Evolutionary conservation across 352 stramenopile genomes (phyloP), one percentile per base, ranked within the genome.

Genomic region (Pythium biforme): DNA sequence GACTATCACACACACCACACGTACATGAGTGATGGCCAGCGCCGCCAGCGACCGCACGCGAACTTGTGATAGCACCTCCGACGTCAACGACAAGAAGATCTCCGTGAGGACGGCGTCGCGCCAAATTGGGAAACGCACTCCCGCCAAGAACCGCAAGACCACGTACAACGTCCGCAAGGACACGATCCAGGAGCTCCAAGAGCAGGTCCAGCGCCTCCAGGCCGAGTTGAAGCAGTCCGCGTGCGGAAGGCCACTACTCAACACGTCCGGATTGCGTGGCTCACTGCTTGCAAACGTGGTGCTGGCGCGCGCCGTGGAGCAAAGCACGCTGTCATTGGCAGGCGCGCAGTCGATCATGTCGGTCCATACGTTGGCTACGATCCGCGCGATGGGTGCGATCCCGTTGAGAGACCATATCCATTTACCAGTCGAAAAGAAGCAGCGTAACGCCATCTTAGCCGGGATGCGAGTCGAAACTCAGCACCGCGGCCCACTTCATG

Each of bases 91-190:
- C n/a, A n/a, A n/a, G n/a, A n/a, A n/a, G n/a, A n/a, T n/a, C n/a
- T n/a, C n/a, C n/a, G n/a, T n/a, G n/a, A n/a, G n/a, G n/a, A n/a
- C n/a, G n/a, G n/a, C n/a, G n/a, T n/a, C n/a, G n/a, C n/a, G n/a
- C n/a, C n/a, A n/a, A n/a, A n/a, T n/a, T n/a, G n/a, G n/a, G 14
- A 22, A 15, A 17, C 37, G 59, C 22, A 29, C n/a, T 7, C 37
- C 50, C 17, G 19, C 37, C 10, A 62, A 62, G 53, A 62, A 57
- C 20, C 45, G 31, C 45, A 68, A 68, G 46, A 51, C 45, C 23
- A 68, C 61, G 23, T 62, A 68, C 40, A 62, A 68, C 26, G 43
- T 23, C 1, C 52, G 61, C 33, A 62, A 62, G 39, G 62, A 69
- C 23, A 55, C 64, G 33, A 69, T 64, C 22, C n/a, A 55, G 14